Percentiles rank a stretch among this genome's conserved stretches.
These are phyloP conservation scores for Whalleya microplaca DNA, from an alignment of 2,329 filamentous ascomycete species.

Conservation along the genomic window DNA sequence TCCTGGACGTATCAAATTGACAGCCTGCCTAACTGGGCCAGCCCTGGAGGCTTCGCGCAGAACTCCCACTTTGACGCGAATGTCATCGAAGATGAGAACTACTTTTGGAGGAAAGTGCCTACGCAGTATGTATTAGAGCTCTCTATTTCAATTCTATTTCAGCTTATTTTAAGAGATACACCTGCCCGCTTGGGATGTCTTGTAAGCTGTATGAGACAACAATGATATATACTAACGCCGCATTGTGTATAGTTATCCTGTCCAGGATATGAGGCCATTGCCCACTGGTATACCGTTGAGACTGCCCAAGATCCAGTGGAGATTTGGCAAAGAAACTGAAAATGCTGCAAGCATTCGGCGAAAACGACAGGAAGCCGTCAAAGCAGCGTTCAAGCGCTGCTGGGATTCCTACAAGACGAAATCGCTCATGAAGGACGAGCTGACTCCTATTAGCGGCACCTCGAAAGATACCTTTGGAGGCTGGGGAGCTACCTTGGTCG, in stretches of 20 bases:
- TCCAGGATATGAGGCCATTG: slow-evolving; percentile 25
- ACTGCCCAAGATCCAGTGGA: slow-evolving; percentile 29
- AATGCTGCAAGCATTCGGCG: slow-evolving; percentile 20
- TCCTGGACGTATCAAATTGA: slow-evolving; percentile 7
- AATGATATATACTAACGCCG: no score
- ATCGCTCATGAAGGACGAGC: slow-evolving; percentile 48
- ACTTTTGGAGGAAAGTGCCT: slow-evolving; percentile 33
- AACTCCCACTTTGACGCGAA: slow-evolving; percentile 10
- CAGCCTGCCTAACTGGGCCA: slow-evolving; percentile 1
- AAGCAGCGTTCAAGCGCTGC: slow-evolving; percentile 26
- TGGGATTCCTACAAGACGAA: slow-evolving; percentile 47
- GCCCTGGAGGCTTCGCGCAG: slow-evolving; percentile 2
- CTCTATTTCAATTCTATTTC: no score
- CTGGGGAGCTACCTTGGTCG: slow-evolving; percentile 53
- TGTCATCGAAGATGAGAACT: slow-evolving; percentile 26
- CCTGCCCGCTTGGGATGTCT: no score
- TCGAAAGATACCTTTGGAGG: slow-evolving; percentile 46
- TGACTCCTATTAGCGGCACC: slow-evolving; percentile 45
- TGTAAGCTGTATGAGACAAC: no score
- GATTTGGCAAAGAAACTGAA: slow-evolving; percentile 22
- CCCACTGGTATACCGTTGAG: slow-evolving; percentile 25
- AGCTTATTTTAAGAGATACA: no score
- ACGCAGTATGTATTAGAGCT: slow-evolving; percentile 19
- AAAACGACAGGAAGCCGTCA: slow-evolving; percentile 26
- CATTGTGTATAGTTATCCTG: slow-evolving; percentile 2